These are phyloP conservation scores for Aspergillus leporis DNA, from an alignment of 495 filamentous ascomycete genomes.

Conservation along the genomic window DNA sequence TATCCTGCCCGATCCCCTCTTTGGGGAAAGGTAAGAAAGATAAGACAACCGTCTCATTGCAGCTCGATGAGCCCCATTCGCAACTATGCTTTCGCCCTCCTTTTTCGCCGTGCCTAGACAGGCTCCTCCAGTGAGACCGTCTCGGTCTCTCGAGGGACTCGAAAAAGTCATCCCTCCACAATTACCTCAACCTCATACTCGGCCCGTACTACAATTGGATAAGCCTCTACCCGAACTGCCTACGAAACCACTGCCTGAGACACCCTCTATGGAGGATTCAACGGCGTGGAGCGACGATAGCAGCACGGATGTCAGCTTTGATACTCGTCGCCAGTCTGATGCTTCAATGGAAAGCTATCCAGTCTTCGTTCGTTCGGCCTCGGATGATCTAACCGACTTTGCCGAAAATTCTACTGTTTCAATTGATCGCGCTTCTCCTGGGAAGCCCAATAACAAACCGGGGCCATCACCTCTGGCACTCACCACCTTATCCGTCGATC, in stretches of 20 bases:
- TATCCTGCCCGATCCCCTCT: not conserved
- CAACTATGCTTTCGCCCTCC: slow-evolving; percentile 28
- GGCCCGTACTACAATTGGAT: slow-evolving; percentile 34
- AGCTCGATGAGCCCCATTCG: not conserved
- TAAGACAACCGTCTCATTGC: not conserved
- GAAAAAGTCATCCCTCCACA: slow-evolving; percentile 41
- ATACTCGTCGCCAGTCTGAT: slow-evolving; percentile 29
- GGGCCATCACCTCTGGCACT: slow-evolving; percentile 17
- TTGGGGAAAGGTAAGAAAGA: not conserved
- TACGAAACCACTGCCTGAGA: slow-evolving; percentile 27
- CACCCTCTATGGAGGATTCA: slow-evolving; percentile 26
- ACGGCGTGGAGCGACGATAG: slow-evolving; percentile 40
- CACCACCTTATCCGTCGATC: slow-evolving; percentile 30
- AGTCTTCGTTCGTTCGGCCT: slow-evolving; percentile 40
- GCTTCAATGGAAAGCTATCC: slow-evolving; percentile 37
- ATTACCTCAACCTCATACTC: slow-evolving; percentile 19
- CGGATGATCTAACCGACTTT: slow-evolving; percentile 34
- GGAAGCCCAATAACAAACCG: slow-evolving; percentile 15
- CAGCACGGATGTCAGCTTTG: slow-evolving; percentile 33
- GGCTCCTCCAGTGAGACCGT: slow-evolving; percentile 41
- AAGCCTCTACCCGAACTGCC: slow-evolving; percentile 43
- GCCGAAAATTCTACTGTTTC: slow-evolving; percentile 22
- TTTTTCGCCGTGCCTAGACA: slow-evolving; percentile 23
- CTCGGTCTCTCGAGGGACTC: slow-evolving; percentile 45
- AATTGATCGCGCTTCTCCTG: slow-evolving; percentile 16